Evolutionary conservation across 2,329 filamentous ascomycete genomes (phyloP).

Genomic region (Aspergillus sergii): DNA sequence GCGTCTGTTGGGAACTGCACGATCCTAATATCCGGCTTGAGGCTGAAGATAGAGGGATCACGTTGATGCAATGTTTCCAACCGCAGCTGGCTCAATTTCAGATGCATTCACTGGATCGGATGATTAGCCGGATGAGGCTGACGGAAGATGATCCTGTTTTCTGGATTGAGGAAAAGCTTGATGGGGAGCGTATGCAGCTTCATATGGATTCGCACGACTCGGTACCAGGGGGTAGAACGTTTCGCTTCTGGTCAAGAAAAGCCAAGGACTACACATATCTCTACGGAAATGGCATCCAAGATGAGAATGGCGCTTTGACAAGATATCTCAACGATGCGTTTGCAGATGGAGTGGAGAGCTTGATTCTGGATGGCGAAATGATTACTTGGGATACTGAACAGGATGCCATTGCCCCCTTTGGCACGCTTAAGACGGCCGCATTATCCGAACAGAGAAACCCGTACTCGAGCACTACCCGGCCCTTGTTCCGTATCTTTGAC

Average conservation of each 20-base stretch:
- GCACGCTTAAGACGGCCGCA: constrained; percentile 89
- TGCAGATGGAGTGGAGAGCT: constrained; percentile 72
- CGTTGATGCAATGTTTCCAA: constrained; percentile 93
- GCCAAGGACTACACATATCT: constrained; percentile 96
- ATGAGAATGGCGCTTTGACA: constrained; percentile 76
- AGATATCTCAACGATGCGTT: constrained; percentile 79
- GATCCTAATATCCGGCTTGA: constrained; percentile 73
- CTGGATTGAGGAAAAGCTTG: constrained; percentile 97
- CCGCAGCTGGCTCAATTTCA: constrained; percentile 94
- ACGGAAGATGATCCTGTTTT: constrained; percentile 75
- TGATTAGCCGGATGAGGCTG: constrained; percentile 69
- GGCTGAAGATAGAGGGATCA: constrained; percentile 72
- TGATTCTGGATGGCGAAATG: constrained; percentile 98
- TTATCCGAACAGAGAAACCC: constrained; percentile 76
- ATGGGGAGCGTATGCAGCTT: constrained; percentile 95
- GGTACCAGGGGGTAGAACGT: constrained; percentile 69
- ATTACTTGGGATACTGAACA: constrained; percentile 92
- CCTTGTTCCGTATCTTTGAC: constrained; percentile 85
- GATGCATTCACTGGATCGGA: constrained; percentile 76
- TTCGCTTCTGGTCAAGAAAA: constrained; percentile 92
- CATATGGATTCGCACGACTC: constrained; percentile 78
- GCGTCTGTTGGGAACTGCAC: constrained; percentile 92
- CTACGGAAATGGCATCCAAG: constrained; percentile 76
- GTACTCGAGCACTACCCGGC: constrained; percentile 66
- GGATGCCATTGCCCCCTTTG: constrained; percentile 85